phyloP scores from a whole-genome alignment of 2,329 filamentous ascomycete species.

The Sporothrix euskadiensis region DNA sequence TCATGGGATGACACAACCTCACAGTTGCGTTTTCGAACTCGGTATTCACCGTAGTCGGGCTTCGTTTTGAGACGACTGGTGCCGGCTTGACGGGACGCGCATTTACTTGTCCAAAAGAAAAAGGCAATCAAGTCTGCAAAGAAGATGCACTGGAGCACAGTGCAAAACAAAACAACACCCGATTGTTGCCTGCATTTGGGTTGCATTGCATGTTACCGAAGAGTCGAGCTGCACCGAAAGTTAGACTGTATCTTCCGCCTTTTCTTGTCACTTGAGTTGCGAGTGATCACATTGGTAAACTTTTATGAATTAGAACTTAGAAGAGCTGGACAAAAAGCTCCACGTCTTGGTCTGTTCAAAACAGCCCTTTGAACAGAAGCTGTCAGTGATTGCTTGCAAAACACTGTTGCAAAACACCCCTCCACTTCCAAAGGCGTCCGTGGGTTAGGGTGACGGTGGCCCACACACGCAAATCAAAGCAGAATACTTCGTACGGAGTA shows the following conservation, averaged over 20 bases:
- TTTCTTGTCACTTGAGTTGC: background rate
- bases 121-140: background rate
- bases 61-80: background rate
- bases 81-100: background rate
- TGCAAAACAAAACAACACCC: background rate
- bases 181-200: slow-evolving; percentile 9
- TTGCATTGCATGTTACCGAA: slow-evolving; percentile 5
- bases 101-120: background rate
- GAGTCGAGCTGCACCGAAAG: background rate
- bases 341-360: background rate
- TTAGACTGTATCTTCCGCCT: background rate
- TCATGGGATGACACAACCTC: background rate
- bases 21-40: background rate
- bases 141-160: background rate
- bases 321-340: too few relatives aligned
- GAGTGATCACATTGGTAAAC: too few relatives aligned
- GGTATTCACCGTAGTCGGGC: background rate
- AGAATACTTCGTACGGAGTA: background rate
- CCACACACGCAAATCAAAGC: background rate
- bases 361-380: background rate
- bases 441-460: background rate
- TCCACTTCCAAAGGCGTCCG: background rate
- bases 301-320: too few relatives aligned
- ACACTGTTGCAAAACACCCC: background rate
- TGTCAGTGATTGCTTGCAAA: background rate